phyloP scores from a whole-genome alignment of 2,329 filamentous ascomycete genomes.

The Trichoderma breve region DNA sequence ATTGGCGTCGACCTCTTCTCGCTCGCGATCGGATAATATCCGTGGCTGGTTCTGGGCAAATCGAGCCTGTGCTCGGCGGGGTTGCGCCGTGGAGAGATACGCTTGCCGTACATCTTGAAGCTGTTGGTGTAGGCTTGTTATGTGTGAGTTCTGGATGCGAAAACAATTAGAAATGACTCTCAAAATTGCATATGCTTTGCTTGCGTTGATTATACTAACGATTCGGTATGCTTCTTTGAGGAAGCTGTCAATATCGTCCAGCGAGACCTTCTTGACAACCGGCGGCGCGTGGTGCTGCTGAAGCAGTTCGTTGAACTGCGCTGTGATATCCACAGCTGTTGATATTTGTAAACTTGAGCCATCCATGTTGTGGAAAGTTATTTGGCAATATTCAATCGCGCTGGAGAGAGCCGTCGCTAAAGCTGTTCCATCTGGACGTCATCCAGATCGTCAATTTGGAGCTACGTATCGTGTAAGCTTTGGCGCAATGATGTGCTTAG shows the following conservation, averaged over 20 bases:
- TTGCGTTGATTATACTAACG: neutral
- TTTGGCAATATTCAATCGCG: neutral
- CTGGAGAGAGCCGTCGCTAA: neutral
- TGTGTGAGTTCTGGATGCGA: constrained; percentile 70
- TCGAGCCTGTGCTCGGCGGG: constrained; percentile 55
- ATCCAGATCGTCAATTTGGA: neutral
- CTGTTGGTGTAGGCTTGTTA: constrained; percentile 74
- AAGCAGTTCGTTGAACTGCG: constrained; percentile 67
- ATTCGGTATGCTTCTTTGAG: constrained; percentile 82
- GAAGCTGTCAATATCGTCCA: constrained; percentile 73
- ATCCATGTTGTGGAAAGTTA: neutral
- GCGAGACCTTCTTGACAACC: constrained; percentile 42
- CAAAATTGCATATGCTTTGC: neutral
- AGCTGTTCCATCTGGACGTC: neutral
- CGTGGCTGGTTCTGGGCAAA: constrained; percentile 45
- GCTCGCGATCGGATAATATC: constrained; percentile 74
- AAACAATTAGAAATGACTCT: neutral
- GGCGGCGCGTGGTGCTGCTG: constrained; percentile 55
- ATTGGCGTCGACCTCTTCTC: constrained; percentile 82
- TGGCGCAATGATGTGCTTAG: neutral
- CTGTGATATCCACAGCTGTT: constrained; percentile 60
- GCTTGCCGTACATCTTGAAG: constrained; percentile 81
- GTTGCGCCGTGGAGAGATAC: constrained; percentile 80
- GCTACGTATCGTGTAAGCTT: constrained; percentile 19
- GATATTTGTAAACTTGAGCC: neutral